Base-by-base conservation (phyloP, 352 stramenopile species). In the Phytophthora rubi region DNA sequence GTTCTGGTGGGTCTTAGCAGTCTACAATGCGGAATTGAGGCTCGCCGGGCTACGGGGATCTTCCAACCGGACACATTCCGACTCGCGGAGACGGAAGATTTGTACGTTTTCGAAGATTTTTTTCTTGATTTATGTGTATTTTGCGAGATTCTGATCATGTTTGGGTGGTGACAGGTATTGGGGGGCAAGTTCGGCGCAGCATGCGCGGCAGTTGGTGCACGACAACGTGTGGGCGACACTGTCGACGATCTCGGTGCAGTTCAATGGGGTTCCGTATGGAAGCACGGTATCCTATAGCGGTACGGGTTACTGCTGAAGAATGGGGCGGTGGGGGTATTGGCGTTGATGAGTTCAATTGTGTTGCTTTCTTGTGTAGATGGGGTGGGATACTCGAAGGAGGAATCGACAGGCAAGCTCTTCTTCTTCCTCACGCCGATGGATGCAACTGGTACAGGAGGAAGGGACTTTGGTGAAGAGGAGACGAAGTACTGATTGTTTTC, bases 371-470 rank as follows among this genome's bases (percentile, higher is more conserved):
- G 39, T 26, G 42, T 76, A 93, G 86, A 94, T 60, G 81, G 84
- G 13, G 61, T 90, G 9, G 86, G 82, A 33, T 79, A 74, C 23
- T 59, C 72, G 9, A 71, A 85, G 7, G 62, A 80, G 13, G 81
- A 81, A 5, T 77, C 86, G 1, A 92, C 82, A 13, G 84, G 84
- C 18, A 72, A 88, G 39, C 39, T 94, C 3, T 94, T 84, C 66
- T 92, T 94, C 59, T 94, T 91, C 68, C 66, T 92, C 23, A 92
- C 83, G 18, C 51, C 57, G 16, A 65, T 90, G 75, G 86, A 92
- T 71, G 54, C 64, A 48, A 42, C 79, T 18, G 80, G 76, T 83
- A 70, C 39, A n/a, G 35, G 35, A 42, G 35, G 10, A 42, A 30
- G 26, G 26, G 1, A 6, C 5, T 42, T 16, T 42, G 35, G 10